Conservation (phyloP, 805 yeast species). For the Ascoidea asiatica region DNA sequence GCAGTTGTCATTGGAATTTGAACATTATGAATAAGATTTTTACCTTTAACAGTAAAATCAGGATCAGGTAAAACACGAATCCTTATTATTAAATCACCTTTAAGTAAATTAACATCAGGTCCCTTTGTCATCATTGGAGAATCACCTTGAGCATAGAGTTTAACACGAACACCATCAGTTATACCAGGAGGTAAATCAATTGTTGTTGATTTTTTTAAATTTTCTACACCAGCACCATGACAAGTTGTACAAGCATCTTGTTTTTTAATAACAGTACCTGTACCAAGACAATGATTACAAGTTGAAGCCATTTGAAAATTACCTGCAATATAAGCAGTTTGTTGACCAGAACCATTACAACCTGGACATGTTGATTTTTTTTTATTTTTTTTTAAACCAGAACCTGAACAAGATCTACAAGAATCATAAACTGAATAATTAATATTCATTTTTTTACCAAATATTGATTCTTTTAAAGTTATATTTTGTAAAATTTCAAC, state of each 20-base stretch:
- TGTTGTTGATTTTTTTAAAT: slow-evolving; percentile 52
- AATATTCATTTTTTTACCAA: slow-evolving; percentile 57
- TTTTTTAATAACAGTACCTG: slow-evolving; percentile 64
- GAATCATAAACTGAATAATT: slow-evolving; percentile 61
- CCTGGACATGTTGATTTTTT: slow-evolving; percentile 66
- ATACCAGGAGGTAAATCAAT: slow-evolving; percentile 85
- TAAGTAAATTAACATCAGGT: slow-evolving; percentile 48
- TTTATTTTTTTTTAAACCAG: slow-evolving; percentile 70
- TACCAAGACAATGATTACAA: slow-evolving; percentile 76
- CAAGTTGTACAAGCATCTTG: slow-evolving; percentile 66
- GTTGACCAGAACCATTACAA: slow-evolving; percentile 91
- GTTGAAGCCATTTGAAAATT: slow-evolving; percentile 97
- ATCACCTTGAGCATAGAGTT: slow-evolving; percentile 84
- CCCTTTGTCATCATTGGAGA: slow-evolving; percentile 70
- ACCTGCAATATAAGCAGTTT: slow-evolving; percentile 72
- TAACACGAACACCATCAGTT: slow-evolving; percentile 71
- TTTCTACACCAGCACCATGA: slow-evolving; percentile 80
- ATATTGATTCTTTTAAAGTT: slow-evolving; percentile 75
- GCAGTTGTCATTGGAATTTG: slow-evolving; percentile 91
- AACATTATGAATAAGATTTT: slow-evolving; percentile 50
- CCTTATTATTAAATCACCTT: slow-evolving; percentile 83
- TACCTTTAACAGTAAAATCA: slow-evolving; percentile 50
- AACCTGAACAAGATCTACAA: slow-evolving; percentile 72
- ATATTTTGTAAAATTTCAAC: slow-evolving; percentile 67
- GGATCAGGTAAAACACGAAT: slow-evolving; percentile 68